A percentile compares a stretch with the other conserved stretches of the same genome.
Evolutionary conservation across 2,329 filamentous ascomycete species (phyloP).

Genomic region (Tolypocladium sp.): DNA sequence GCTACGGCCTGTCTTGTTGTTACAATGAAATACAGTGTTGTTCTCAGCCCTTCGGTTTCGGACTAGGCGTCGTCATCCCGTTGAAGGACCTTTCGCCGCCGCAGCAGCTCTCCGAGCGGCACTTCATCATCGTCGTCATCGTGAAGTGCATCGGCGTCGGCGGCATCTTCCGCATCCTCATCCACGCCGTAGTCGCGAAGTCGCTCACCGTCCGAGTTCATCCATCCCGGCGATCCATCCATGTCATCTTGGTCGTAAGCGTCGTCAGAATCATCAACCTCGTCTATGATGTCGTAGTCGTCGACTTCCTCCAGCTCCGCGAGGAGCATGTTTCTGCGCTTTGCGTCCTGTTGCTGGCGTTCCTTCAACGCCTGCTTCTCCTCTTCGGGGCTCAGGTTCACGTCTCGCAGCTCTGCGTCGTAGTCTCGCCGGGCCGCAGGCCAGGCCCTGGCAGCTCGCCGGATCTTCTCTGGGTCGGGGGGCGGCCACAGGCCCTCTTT

Average conservation of each 20-base stretch:
- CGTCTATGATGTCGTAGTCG: constrained; percentile 45
- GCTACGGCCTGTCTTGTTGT: not conserved
- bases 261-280: constrained; percentile 44
- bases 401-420: constrained; percentile 22
- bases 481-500: constrained; percentile 53
- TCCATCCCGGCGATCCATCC: constrained; percentile 46
- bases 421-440: constrained; percentile 27
- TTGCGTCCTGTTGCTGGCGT: constrained; percentile 39
- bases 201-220: constrained; percentile 65
- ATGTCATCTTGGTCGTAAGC: constrained; percentile 11
- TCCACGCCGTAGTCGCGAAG: constrained; percentile 73
- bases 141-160: constrained; percentile 9
- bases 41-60: not conserved
- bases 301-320: constrained; percentile 45
- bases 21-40: not conserved
- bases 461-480: constrained; percentile 50
- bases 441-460: constrained; percentile 29
- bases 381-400: constrained; percentile 30
- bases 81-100: constrained; percentile 36
- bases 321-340: constrained; percentile 30
- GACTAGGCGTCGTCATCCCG: constrained; percentile 21
- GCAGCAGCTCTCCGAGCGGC: constrained; percentile 59
- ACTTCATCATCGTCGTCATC: constrained; percentile 41
- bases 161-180: constrained; percentile 54
- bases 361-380: constrained; percentile 38